phyloP scores from a whole-genome alignment of 805 yeast species.

The Pichia manshurica region DNA sequence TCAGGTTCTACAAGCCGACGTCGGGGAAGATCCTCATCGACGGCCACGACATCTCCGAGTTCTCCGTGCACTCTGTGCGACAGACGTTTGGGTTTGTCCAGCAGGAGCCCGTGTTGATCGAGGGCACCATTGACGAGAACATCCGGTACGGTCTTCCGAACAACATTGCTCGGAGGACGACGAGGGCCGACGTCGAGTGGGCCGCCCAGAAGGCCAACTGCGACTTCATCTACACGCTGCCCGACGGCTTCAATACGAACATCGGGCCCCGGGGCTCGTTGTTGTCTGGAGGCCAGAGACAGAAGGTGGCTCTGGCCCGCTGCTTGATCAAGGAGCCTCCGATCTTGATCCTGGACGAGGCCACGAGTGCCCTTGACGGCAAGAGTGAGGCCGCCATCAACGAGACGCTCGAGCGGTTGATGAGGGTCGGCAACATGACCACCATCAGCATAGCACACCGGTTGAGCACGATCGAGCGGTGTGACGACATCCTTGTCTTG shows the following conservation, averaged over 20 bases:
- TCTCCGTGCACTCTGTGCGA: conserved; percentile 72
- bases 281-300: conserved; percentile 73
- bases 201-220: conserved; percentile 77
- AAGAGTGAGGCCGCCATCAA: conserved; percentile 84
- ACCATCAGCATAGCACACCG: conserved; percentile 89
- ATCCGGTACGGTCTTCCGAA: conserved; percentile 61
- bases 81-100: conserved; percentile 79
- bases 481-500: conserved; percentile 76
- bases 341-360: conserved; percentile 64
- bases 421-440: conserved; percentile 44
- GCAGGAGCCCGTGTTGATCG: conserved; percentile 85
- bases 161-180: conserved; percentile 45
- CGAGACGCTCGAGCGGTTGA: conserved; percentile 55
- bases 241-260: conserved; percentile 72
- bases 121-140: conserved; percentile 85
- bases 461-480: conserved; percentile 77
- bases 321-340: conserved; percentile 64
- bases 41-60: conserved; percentile 55
- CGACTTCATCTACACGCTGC: conserved; percentile 65
- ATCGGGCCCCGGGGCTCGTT: conserved; percentile 75
- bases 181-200: conserved; percentile 52
- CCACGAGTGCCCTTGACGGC: conserved; percentile 89
- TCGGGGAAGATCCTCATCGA: conserved; percentile 66
- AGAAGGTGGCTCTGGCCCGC: conserved; percentile 70
- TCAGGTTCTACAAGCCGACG: conserved; percentile 78